phyloP scores from a whole-genome alignment of 768 basidiomycete genomes.

The Tricholoma bakamatsutake region DNA sequence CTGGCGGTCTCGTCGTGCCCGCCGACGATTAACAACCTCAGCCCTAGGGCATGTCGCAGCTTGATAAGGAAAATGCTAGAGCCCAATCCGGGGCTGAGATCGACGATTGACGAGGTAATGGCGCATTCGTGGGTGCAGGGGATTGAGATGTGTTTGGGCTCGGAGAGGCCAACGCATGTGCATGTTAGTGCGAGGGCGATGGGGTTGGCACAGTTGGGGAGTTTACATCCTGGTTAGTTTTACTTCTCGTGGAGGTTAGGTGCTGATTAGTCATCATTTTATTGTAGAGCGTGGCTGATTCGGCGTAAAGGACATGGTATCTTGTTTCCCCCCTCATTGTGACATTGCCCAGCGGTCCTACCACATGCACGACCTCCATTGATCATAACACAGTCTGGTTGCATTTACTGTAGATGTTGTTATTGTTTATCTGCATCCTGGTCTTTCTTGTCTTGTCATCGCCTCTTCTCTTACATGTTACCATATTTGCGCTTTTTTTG shows the following conservation, averaged over 20 bases:
- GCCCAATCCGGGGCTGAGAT: slow-evolving; percentile 78
- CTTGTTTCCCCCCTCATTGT: background rate
- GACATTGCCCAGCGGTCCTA: background rate
- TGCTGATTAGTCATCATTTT: background rate
- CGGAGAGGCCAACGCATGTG: slow-evolving; percentile 58
- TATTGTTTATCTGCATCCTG: background rate
- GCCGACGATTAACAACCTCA: slow-evolving; percentile 83
- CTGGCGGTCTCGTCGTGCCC: slow-evolving; percentile 41
- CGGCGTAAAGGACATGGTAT: background rate
- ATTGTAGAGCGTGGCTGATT: background rate
- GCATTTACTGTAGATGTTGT: background rate
- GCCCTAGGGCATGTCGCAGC: slow-evolving; percentile 76
- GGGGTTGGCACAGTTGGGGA: slow-evolving; percentile 40
- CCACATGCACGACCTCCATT: background rate
- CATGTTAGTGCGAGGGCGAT: slow-evolving; percentile 64
- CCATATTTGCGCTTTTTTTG: background rate
- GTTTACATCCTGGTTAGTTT: background rate
- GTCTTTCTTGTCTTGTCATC: background rate
- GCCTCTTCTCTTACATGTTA: background rate
- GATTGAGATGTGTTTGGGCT: slow-evolving; percentile 79
- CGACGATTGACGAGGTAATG: slow-evolving; percentile 75
- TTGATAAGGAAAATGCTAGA: slow-evolving; percentile 93
- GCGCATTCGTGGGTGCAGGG: slow-evolving; percentile 71
- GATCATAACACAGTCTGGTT: background rate
- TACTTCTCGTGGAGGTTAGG: background rate